Base-by-base conservation (phyloP, 352 stramenopile species). In the Pythium folliculosum region DNA sequence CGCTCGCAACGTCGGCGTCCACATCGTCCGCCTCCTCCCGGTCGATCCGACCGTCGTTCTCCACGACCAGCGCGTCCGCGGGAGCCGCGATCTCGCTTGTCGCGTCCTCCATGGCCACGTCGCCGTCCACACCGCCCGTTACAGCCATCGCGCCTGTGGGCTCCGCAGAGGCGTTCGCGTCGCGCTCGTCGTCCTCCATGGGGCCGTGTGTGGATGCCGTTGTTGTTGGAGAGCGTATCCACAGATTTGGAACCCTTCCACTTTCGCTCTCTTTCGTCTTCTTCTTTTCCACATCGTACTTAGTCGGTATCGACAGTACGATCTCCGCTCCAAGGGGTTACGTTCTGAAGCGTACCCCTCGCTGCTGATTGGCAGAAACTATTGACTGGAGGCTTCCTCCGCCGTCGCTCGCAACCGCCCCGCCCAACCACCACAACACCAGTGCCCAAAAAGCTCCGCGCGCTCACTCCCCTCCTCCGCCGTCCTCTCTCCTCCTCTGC, bases 281-380 rank as follows among this genome's bases (percentile, higher is more conserved):
- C 50, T 43, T 44, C 13, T 7, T 27, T 50, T 53, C 1, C 23
- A n/a, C 25, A 64, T 5, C 59, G 48, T 48, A 65, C 59, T 59
- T 65, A 23, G 30, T 25, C n/a, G 37, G 9, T 65, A 1, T 37
- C 5, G 6, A 56, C 27, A 49, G 58, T 63, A 40, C 35, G 35
- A 44, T 44, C 5, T 44, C 38, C 38, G 5, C 5, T 19, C n/a
- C n/a, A n/a, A n/a, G n/a, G n/a, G 43, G 22, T 60, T 50, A 47
- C 53, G 35, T 6, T 38, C 37, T 12, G 5, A 37, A 54, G 7
- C 14, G 43, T 57, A 54, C 0, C 27, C 27, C 45, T 0, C 17
- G 3, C 12, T 22, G 19, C 12, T 40, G 52, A 62, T 68, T 68
- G 62, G 62, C 44, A 48, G 51, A 62, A 68, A 66, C 61, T 38